phyloP scores from a whole-genome alignment of 805 yeast species.

The Metschnikowia lachancei region DNA sequence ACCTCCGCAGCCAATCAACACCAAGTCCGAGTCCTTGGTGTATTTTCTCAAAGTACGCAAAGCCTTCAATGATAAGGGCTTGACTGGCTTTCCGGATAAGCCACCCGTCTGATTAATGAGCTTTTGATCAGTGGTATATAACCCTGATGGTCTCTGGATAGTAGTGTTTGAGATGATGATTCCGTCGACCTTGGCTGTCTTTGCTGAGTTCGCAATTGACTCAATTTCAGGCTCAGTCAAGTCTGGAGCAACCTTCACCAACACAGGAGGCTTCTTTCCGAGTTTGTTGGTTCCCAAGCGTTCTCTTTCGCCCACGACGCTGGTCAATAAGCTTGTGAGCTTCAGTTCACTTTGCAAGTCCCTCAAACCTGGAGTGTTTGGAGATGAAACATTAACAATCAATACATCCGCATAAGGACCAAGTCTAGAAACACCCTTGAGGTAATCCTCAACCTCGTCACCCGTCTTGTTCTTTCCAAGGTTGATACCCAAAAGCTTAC shows the following conservation, averaged over 20 bases:
- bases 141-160: slow-evolving; percentile 66
- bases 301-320: slow-evolving; percentile 70
- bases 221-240: slow-evolving; percentile 74
- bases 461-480: slow-evolving; percentile 91
- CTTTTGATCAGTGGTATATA: slow-evolving; percentile 46
- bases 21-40: slow-evolving; percentile 69
- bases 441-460: slow-evolving; percentile 84
- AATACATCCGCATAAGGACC: slow-evolving; percentile 86
- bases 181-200: slow-evolving; percentile 78
- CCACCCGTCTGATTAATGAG: slow-evolving; percentile 73
- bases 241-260: slow-evolving; percentile 94
- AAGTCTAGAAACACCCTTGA: slow-evolving; percentile 75
- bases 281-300: slow-evolving; percentile 39
- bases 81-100: slow-evolving; percentile 87
- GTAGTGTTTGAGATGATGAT: slow-evolving; percentile 92
- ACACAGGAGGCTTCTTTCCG: slow-evolving; percentile 64
- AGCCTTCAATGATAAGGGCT: slow-evolving; percentile 72
- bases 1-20: slow-evolving; percentile 93
- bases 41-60: slow-evolving; percentile 68
- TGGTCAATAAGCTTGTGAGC: slow-evolving; percentile 61
- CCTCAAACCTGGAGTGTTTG: slow-evolving; percentile 94
- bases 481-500: slow-evolving; percentile 74
- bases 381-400: slow-evolving; percentile 89
- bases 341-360: slow-evolving; percentile 77
- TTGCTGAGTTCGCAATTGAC: slow-evolving; percentile 80